Conservation (phyloP, 129 eudicot genomes). For the Arctium minus region DNA sequence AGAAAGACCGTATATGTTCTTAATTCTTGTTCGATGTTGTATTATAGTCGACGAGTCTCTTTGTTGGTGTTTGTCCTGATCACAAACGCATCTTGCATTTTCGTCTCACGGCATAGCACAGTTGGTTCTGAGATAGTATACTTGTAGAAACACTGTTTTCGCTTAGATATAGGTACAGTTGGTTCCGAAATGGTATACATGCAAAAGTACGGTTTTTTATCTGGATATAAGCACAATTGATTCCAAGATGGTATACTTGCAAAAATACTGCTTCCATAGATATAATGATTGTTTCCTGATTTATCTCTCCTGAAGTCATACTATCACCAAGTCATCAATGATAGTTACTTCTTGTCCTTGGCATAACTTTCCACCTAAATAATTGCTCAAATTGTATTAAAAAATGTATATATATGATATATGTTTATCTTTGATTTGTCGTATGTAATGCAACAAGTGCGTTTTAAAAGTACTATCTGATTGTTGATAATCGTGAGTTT, state of each 20-base stretch:
- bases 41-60: background rate
- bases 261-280: background rate
- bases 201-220: background rate
- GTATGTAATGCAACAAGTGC: background rate
- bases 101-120: background rate
- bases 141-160: background rate
- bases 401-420: background rate
- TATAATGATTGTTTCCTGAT: background rate
- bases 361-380: conserved; percentile 17
- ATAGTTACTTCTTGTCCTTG: conserved; percentile 23
- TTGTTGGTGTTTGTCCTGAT: background rate
- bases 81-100: background rate
- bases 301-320: background rate
- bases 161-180: too few relatives aligned
- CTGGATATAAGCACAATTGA: too few relatives aligned
- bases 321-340: conserved; percentile 23
- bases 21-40: background rate
- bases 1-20: background rate
- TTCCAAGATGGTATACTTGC: background rate
- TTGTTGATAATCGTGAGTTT: background rate
- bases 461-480: background rate
- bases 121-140: background rate
- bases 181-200: background rate
- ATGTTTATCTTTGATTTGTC: conserved; percentile 13
- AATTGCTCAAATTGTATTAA: background rate